Base-by-base conservation (phyloP, 2,329 filamentous ascomycete genomes). In the Apiospora koreana region DNA sequence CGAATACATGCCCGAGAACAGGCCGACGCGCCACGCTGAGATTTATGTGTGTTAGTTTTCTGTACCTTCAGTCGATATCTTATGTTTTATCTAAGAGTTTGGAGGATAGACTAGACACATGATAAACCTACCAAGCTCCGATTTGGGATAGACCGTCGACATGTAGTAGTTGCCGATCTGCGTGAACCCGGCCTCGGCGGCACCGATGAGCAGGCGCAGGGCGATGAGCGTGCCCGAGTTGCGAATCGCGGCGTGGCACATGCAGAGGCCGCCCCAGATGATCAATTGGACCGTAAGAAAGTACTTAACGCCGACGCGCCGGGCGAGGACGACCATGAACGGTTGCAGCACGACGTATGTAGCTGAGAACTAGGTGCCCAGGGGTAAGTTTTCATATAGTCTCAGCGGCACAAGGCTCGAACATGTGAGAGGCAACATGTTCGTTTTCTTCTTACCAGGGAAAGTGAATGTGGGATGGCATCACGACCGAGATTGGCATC, bases 261-360 rank as follows among this genome's bases (percentile, higher is more conserved):
- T 75, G 71, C 72, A 73, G 21, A 75, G 70, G n/a, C 69, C 54
- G n/a, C 74, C 73, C 73, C 73, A 73, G 10, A 67, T 23, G 12
- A 73, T 31, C 42, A 75, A 71, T 46, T 72, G 73, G 58, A 71
- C 14, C 73, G 69, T 70, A 1, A 62, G 54, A 28, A 62, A 62
- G 54, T 62, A 72, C 35, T 73, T 72, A 35, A 73, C 69, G 35
- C 74, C 74, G 25, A 75, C 62, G 14, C 72, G 73, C 0, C 73
- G 72, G n/a, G 72, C 74, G 3, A 74, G 67, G 25, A 75, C 68
- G 45, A 72, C 71, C 72, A 74, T 73, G 46, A 75, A 43, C n/a
- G 74, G 74, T n/a, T 75, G 74, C 14, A 75, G 71, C 21, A 72
- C 71, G 14, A 75, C 73, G 21, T 75, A 75, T 3, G 73, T 75